Base-by-base conservation (phyloP, 805 yeast species). In the Metschnikowia cerradonensis region DNA sequence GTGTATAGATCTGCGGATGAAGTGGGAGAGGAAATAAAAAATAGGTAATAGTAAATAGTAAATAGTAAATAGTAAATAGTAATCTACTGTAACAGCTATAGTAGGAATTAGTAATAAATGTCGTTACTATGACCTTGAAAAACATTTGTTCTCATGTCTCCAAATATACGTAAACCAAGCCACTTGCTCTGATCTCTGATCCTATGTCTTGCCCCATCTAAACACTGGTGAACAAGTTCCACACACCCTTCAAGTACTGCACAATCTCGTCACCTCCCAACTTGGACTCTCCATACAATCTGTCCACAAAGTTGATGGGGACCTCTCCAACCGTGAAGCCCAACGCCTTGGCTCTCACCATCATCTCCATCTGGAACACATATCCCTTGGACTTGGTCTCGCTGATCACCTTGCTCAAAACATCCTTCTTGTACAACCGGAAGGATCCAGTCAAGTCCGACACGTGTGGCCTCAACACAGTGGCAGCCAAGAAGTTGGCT, bases 311-410 rank as follows among this genome's bases (percentile, higher is more conserved):
- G 54, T 82, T 78, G 59, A 86, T 86, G 45, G 91, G 91, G 32
- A 85, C 90, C 66, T 86, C 92, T 31, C 86, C 91, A 58, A 86
- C 84, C 15, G 80, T 75, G 70, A 78, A 83, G n/a, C 84, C 85
- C 65, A 83, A 70, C n/a, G 84, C 74, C 64, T 88, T 78, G 38
- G 92, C 92, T 58, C 92, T 80, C 22, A 86, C 92, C 81, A 86
- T 84, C 90, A 86, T 85, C 70, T 86, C 92, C 92, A 86, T 86
- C 71, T 86, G 92, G 80, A 86, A 86, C 39, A 86, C 92, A 60
- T 86, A 86, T 47, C 92, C 92, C 70, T 86, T 86, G 35, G 88
- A 81, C 63, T 79, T 76, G 44, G 91, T 85, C 52, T 76, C 86
- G 45, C 73, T 79, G 56, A 86, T 86, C 56, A 86, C 78, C 62